A percentile compares a stretch with the other conserved stretches of the same genome.
These are phyloP conservation scores for Torrubiella hemipterigena DNA, from an alignment of 2,329 filamentous ascomycete species.

Conservation along the genomic window DNA sequence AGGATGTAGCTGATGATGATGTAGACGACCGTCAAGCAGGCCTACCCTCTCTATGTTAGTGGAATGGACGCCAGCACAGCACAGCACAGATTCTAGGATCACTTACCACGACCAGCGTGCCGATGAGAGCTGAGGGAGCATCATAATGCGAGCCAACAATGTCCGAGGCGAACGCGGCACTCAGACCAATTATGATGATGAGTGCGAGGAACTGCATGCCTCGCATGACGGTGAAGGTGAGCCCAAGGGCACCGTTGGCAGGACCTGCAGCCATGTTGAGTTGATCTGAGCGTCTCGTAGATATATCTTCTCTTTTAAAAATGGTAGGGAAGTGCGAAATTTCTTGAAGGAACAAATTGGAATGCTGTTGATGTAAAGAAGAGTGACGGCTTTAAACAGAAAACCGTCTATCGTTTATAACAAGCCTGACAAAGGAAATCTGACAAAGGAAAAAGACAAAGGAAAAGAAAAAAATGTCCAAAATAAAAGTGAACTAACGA, in stretches of 20 bases:
- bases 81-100: not conserved
- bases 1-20: constrained; percentile 69
- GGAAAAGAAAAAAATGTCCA: constrained; percentile 12
- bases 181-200: constrained; percentile 67
- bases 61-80: not conserved
- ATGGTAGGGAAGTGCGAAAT: not conserved
- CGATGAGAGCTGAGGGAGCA: constrained; percentile 62
- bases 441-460: constrained; percentile 13
- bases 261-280: constrained; percentile 30
- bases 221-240: constrained; percentile 65
- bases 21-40: constrained; percentile 70
- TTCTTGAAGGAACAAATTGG: constrained; percentile 1
- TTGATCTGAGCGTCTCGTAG: constrained; percentile 1
- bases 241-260: constrained; percentile 59
- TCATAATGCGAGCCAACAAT: constrained; percentile 55
- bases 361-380: not conserved
- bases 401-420: too few relatives aligned
- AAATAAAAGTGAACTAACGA: too few relatives aligned
- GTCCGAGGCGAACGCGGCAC: constrained; percentile 68
- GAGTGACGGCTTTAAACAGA: not conserved
- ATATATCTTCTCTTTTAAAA: too few relatives aligned
- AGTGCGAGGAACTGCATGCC: constrained; percentile 60
- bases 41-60: constrained; percentile 31
- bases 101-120: constrained; percentile 69
- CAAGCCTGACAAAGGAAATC: constrained; percentile 10